Conservation (phyloP, 1,284 basidiomycete genomes). For the Trichosporon coremiiforme region DNA sequence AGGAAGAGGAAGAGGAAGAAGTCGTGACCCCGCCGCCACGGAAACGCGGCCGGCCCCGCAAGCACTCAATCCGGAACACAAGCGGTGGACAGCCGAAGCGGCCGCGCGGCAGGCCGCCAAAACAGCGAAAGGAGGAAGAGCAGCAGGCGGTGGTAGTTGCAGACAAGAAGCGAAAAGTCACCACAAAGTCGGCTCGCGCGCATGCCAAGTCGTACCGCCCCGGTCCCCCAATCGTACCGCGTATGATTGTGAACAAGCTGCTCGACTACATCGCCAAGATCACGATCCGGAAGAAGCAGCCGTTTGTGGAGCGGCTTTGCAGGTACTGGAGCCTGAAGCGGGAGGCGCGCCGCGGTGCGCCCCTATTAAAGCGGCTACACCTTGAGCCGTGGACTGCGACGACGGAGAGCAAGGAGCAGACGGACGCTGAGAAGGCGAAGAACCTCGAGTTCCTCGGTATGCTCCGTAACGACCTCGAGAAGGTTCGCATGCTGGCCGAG, state of each 20-base stretch:
- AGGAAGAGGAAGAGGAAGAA: constrained; percentile 54
- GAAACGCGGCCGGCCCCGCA: constrained; percentile 28
- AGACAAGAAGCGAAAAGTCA: constrained; percentile 32
- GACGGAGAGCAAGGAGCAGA: constrained; percentile 66
- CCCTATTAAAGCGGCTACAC: constrained; percentile 88
- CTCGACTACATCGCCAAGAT: constrained; percentile 75
- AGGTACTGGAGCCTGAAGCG: constrained; percentile 97
- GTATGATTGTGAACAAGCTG: constrained; percentile 66
- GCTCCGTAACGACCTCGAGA: constrained; percentile 75
- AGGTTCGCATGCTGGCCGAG: constrained; percentile 70
- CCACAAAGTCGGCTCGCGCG: constrained; percentile 60
- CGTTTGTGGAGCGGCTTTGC: constrained; percentile 77
- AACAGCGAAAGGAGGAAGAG: neutral
- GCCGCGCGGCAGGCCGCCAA: constrained; percentile 13
- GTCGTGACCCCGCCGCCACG: constrained; percentile 24
- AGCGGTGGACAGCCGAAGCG: neutral
- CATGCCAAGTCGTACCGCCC: constrained; percentile 61
- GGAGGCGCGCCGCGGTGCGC: constrained; percentile 88
- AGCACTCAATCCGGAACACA: constrained; percentile 25
- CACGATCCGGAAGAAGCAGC: constrained; percentile 71
- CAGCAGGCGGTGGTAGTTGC: neutral
- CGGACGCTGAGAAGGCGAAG: constrained; percentile 78
- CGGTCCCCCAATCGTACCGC: constrained; percentile 61
- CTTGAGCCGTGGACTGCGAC: constrained; percentile 96
- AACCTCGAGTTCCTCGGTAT: constrained; percentile 80